Percentiles rank a stretch among this genome's conserved stretches.
These are phyloP conservation scores for Malassezia vespertilionis DNA, from an alignment of 1,284 basidiomycete species.

Conservation along the genomic window DNA sequence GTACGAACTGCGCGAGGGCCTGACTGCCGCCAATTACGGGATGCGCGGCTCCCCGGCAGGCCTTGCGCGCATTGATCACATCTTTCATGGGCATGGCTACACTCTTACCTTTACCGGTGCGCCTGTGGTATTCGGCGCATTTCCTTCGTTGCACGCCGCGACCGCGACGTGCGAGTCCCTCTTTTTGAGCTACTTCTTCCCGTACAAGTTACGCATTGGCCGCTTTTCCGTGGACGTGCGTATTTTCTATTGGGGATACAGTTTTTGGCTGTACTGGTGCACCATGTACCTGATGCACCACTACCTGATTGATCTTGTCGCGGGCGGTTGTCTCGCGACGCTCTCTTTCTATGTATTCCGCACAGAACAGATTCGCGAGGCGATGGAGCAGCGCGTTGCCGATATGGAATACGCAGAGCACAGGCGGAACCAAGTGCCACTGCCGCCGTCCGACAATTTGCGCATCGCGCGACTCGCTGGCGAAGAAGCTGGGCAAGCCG, in stretches of 20 bases:
- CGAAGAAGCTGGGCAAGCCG: neutral
- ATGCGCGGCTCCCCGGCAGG: conserved; percentile 85
- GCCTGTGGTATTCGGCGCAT: conserved; percentile 90
- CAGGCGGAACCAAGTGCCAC: neutral
- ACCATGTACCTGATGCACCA: conserved; percentile 64
- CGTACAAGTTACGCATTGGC: conserved; percentile 45
- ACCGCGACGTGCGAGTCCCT: conserved; percentile 84
- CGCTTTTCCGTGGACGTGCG: conserved; percentile 42
- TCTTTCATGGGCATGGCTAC: conserved; percentile 72
- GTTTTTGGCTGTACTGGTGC: conserved; percentile 83
- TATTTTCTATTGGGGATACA: conserved; percentile 68
- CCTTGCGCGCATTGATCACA: conserved; percentile 76
- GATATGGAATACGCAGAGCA: conserved; percentile 7
- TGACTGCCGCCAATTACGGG: conserved; percentile 81
- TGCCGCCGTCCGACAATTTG: no score
- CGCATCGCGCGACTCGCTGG: conserved; percentile 1
- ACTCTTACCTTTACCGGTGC: conserved; percentile 73
- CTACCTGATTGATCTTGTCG: conserved; percentile 92
- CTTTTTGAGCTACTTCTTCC: conserved; percentile 91
- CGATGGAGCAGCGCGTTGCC: conserved; percentile 31
- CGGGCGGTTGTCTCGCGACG: conserved; percentile 78
- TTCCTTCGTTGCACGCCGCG: conserved; percentile 83
- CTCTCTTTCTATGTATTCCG: conserved; percentile 64
- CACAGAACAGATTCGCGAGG: conserved; percentile 33
- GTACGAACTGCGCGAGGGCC: conserved; percentile 95